Conservation (phyloP, 768 basidiomycete species). For the Cubamyces lactineus region DNA sequence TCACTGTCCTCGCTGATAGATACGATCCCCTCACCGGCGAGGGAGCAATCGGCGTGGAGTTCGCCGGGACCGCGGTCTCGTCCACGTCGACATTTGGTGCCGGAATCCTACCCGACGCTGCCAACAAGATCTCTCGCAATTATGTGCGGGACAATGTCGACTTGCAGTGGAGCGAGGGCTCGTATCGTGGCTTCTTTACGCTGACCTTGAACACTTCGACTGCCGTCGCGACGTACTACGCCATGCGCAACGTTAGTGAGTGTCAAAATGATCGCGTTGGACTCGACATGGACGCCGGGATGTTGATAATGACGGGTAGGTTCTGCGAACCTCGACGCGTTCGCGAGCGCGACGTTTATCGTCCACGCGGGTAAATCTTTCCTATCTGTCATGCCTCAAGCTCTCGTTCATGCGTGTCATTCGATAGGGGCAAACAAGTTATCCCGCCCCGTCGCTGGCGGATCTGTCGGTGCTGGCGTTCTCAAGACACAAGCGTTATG, state of each 20-base stretch:
- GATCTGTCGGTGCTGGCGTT: constrained; percentile 47
- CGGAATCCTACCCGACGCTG: constrained; percentile 41
- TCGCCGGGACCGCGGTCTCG: constrained; percentile 63
- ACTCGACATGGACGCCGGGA: neutral
- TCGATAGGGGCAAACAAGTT: constrained; percentile 47
- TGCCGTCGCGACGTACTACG: constrained; percentile 56
- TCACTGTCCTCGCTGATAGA: constrained; percentile 28
- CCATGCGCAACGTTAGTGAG: constrained; percentile 53
- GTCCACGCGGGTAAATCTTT: constrained; percentile 36
- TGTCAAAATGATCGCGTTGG: constrained; percentile 11
- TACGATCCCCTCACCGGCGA: constrained; percentile 52
- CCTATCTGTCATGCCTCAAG: neutral
- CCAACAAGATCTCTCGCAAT: constrained; percentile 41
- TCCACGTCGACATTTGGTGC: constrained; percentile 51
- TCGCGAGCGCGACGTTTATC: constrained; percentile 46
- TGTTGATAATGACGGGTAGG: constrained; percentile 28
- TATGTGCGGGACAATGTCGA: constrained; percentile 49
- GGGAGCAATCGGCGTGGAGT: constrained; percentile 61
- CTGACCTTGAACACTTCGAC: constrained; percentile 48
- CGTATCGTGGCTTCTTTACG: constrained; percentile 62
- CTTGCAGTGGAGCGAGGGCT: constrained; percentile 64
- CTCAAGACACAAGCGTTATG: constrained; percentile 34
- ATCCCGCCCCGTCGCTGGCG: constrained; percentile 52
- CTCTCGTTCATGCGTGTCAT: neutral
- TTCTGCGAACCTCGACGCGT: constrained; percentile 48